These are phyloP conservation scores for Prunus mira DNA, from an alignment of 306 rosid species.

Conservation along the genomic window DNA sequence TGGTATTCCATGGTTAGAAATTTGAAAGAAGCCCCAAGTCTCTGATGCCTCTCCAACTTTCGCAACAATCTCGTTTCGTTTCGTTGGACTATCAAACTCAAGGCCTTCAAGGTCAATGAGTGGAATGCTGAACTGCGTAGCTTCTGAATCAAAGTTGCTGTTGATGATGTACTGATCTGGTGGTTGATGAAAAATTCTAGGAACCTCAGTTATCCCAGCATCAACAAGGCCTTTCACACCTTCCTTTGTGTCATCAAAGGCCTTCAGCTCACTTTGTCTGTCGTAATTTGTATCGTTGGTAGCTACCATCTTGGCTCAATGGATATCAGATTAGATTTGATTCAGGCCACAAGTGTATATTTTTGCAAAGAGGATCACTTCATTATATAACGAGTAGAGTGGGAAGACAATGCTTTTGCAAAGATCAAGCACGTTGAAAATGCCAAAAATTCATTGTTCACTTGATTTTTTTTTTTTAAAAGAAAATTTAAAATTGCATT, in stretches of 20 bases:
- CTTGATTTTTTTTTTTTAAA: too few species aligned
- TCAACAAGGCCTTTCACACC: conserved; percentile 73
- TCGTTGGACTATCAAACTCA: background rate
- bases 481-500: too few species aligned
- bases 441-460: too few species aligned
- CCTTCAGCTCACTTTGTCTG: conserved; percentile 32
- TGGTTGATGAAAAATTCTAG: conserved; percentile 31
- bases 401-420: too few species aligned
- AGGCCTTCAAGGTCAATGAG: conserved; percentile 36
- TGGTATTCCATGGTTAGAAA: conserved; percentile 43
- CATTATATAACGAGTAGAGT: too few species aligned
- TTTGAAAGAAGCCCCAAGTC: conserved; percentile 44
- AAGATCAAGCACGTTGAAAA: too few species aligned
- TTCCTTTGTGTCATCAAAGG: conserved; percentile 36
- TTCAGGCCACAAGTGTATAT: background rate
- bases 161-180: background rate
- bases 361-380: too few species aligned
- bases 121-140: conserved; percentile 19
- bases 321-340: too few species aligned
- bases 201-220: conserved; percentile 48
- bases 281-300: conserved; percentile 4
- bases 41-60: conserved; percentile 29
- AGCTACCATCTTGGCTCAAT: background rate
- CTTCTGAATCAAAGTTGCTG: background rate
- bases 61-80: conserved; percentile 21